Conservation (phyloP, 2,329 filamentous ascomycete genomes). For the Penicillium capsulatum region DNA sequence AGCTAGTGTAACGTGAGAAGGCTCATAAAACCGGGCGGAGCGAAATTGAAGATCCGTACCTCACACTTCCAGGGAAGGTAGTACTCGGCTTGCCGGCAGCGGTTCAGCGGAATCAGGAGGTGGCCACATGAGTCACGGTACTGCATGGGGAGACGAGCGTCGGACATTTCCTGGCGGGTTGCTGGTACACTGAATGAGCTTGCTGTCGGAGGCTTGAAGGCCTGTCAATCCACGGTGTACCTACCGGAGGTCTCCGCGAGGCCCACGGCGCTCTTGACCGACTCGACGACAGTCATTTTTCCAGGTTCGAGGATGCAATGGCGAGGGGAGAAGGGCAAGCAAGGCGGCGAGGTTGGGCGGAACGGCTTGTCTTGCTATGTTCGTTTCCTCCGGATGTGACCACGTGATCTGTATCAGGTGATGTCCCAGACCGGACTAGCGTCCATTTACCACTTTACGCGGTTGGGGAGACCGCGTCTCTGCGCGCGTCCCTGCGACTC, state of each 20-base stretch:
- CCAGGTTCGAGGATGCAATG: constrained; percentile 10
- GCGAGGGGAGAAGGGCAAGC: constrained; percentile 17
- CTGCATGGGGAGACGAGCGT: constrained; percentile 77
- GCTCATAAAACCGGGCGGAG: neutral
- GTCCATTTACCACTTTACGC: constrained; percentile 38
- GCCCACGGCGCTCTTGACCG: constrained; percentile 48
- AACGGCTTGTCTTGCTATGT: constrained; percentile 26
- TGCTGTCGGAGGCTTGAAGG: constrained; percentile 9
- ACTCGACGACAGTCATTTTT: constrained; percentile 47
- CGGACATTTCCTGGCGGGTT: constrained; percentile 81
- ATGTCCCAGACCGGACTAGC: constrained; percentile 23
- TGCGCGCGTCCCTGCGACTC: constrained; percentile 27
- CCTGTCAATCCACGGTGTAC: constrained; percentile 27
- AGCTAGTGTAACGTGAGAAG: constrained; percentile 5
- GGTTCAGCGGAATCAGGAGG: constrained; percentile 91
- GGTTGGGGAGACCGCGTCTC: constrained; percentile 33
- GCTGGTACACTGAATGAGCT: constrained; percentile 22
- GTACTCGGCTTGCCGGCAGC: constrained; percentile 85
- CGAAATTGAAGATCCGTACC: constrained; percentile 54
- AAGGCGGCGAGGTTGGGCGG: constrained; percentile 23
- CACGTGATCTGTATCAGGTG: constrained; percentile 18
- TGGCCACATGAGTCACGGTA: constrained; percentile 96
- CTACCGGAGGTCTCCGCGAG: constrained; percentile 40
- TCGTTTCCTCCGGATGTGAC: constrained; percentile 22
- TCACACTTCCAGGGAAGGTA: constrained; percentile 98